phyloP scores from a whole-genome alignment of 495 filamentous ascomycete genomes.

The Trichoderma erinaceum region DNA sequence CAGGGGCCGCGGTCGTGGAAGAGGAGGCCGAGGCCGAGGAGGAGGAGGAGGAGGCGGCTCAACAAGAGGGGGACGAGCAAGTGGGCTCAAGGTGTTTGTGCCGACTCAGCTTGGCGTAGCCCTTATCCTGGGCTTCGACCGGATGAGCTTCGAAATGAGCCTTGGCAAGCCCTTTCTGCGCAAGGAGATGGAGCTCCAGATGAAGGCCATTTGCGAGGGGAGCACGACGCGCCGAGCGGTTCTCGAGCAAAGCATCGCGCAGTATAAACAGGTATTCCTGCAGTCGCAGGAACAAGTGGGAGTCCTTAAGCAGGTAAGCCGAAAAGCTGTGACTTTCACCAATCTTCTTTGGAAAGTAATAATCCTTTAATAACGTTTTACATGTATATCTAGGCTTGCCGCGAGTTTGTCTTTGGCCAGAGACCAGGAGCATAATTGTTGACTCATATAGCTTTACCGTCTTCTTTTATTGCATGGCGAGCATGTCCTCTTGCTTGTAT shows the following conservation, averaged over 20 bases:
- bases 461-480: neutral
- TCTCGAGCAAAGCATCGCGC: conserved; percentile 69
- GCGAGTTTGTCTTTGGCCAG: conserved; percentile 38
- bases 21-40: conserved; percentile 44
- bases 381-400: conserved; percentile 36
- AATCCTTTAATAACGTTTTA: conserved; percentile 20
- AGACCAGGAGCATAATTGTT: conserved; percentile 20
- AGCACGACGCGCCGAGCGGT: conserved; percentile 63
- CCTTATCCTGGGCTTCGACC: conserved; percentile 87
- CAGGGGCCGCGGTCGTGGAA: conserved; percentile 35
- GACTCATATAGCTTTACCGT: neutral
- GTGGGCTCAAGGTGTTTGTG: conserved; percentile 75
- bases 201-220: conserved; percentile 95
- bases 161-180: conserved; percentile 94
- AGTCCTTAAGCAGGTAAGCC: conserved; percentile 65
- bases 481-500: neutral
- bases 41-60: conserved; percentile 32
- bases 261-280: conserved; percentile 79
- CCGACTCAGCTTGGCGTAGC: conserved; percentile 86
- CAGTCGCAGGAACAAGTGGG: conserved; percentile 66
- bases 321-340: no score
- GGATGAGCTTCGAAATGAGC: conserved; percentile 81
- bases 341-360: neutral
- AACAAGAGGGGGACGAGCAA: conserved; percentile 37
- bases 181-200: conserved; percentile 93